Percentiles rank a stretch among this genome's conserved stretches.
phyloP scores from a whole-genome alignment of 139 green algal species.

The Pleodorina starrii region DNA sequence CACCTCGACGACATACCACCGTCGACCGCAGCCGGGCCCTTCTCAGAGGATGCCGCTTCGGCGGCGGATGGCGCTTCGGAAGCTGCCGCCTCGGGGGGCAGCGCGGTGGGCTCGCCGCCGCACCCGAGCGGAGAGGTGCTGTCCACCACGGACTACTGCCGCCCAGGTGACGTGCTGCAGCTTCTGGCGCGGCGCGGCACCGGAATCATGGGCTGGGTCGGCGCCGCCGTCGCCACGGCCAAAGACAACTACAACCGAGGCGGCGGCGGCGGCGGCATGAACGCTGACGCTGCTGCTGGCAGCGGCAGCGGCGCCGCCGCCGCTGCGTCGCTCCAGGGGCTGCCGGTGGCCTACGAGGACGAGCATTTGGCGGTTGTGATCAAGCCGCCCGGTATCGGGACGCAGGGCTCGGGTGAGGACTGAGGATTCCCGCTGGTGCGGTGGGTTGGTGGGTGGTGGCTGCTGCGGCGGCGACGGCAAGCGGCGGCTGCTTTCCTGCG shows the following conservation, averaged over 20 bases:
- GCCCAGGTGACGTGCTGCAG: constrained; percentile 23
- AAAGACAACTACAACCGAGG: not conserved
- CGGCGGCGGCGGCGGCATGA: not conserved
- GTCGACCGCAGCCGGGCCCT: too few species aligned
- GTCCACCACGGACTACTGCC: not conserved
- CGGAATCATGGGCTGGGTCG: constrained; percentile 2
- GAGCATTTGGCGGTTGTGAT: constrained; percentile 64
- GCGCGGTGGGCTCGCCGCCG: not conserved
- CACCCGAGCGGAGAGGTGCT: constrained; percentile 1
- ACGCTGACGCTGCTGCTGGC: not conserved
- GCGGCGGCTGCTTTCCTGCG: too few species aligned
- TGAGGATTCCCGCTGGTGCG: too few species aligned
- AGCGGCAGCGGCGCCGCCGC: not conserved
- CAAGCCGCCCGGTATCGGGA: constrained; percentile 58
- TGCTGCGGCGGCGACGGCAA: too few species aligned
- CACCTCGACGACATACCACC: too few species aligned
- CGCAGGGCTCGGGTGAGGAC: constrained; percentile 21
- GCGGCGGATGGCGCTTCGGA: too few species aligned
- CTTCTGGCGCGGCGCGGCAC: not conserved
- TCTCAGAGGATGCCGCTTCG: too few species aligned
- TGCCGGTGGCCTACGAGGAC: constrained; percentile 62
- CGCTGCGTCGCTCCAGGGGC: not conserved
- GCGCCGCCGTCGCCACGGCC: too few species aligned
- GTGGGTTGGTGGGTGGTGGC: too few species aligned
- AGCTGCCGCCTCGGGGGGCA: too few species aligned